Base-by-base conservation (phyloP, 352 stramenopile genomes). In the Pythium apleroticum region DNA sequence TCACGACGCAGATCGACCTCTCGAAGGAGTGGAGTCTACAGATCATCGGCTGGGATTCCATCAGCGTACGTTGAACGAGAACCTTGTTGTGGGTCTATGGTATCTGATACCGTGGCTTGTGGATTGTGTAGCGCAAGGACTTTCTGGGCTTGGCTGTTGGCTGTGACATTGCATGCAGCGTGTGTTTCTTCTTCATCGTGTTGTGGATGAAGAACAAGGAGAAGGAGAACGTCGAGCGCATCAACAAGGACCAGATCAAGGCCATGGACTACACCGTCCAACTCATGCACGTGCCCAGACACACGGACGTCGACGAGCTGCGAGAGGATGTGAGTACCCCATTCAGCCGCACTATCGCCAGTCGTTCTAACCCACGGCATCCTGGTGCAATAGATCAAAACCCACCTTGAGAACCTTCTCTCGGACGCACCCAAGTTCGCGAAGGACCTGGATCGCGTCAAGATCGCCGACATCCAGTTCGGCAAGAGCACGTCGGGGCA, bases 211-310 rank as follows among this genome's bases (percentile, higher is more conserved):
- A 84, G 48, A 57, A 62, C 4, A 90, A 94, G 56, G 84, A 94
- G 60, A 86, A 77, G 30, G 76, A 85, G 58, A 79, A 80, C 14
- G 78, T 87, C 9, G 71, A 72, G 19, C 77, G 69, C 25, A 91
- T 90, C 54, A 75, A 67, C 10, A 76, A 85, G 20, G 68, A 82
- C 52, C 81, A 91, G 54, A 76, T 91, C 65, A 90, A 86, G 41
- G 86, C 76, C 22, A 65, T 81, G 35, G 80, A 94, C 57, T 94
- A 93, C 69, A 93, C 86, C 0, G 86, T 93, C 2, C 86, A 93
- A 50, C 78, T 94, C 43, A 68, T 87, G 45, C 79, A 84, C 52
- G 54, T 94, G 15, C 86, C 86, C 1, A 30, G 54, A 0, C 86
- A 91, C 73, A 76, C 76, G 14, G 73, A 94, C 41, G 70, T 91